Evolutionary conservation across 306 rosid species (phyloP).

Genomic region (Acmispon strigosus): DNA sequence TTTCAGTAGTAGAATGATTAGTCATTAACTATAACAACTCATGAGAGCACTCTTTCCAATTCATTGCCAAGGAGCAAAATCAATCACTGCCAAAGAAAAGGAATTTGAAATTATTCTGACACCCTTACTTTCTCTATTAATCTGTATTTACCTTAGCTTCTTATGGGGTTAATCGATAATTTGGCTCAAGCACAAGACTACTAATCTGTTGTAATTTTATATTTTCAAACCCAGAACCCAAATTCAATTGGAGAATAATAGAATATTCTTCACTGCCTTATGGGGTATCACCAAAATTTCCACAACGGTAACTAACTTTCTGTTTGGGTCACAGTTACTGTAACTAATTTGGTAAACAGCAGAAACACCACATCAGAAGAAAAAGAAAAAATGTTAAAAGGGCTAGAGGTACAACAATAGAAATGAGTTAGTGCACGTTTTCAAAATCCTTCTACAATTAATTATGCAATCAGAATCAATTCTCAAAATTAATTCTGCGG

Average conservation of each 20-base stretch:
- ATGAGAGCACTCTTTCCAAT: conserved; percentile 16
- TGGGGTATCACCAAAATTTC: conserved; percentile 15
- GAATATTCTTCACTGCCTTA: conserved; percentile 25
- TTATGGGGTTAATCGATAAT: too few species aligned
- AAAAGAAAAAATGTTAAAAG: too few species aligned
- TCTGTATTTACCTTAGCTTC: too few species aligned
- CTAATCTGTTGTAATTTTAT: not conserved
- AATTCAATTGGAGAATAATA: conserved; percentile 22
- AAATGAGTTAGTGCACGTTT: too few species aligned
- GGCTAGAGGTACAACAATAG: too few species aligned
- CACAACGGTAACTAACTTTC: conserved; percentile 13
- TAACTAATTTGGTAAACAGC: too few species aligned
- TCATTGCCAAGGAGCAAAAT: conserved; percentile 16
- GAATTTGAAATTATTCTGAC: not conserved
- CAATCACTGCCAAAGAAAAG: conserved; percentile 18
- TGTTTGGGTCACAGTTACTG: too few species aligned
- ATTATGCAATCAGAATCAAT: too few species aligned
- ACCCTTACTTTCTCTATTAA: too few species aligned
- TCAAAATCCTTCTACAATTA: too few species aligned
- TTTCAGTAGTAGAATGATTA: conserved; percentile 63
- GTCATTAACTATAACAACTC: conserved; percentile 54
- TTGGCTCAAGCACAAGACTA: not conserved
- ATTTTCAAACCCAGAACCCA: conserved; percentile 13
- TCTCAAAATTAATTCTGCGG: too few species aligned
- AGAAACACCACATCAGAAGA: too few species aligned